A percentile compares a stretch with the other conserved stretches of the same genome.
Evolutionary conservation across 345 rosid species (phyloP).

Genomic region (Citrus australasica): DNA sequence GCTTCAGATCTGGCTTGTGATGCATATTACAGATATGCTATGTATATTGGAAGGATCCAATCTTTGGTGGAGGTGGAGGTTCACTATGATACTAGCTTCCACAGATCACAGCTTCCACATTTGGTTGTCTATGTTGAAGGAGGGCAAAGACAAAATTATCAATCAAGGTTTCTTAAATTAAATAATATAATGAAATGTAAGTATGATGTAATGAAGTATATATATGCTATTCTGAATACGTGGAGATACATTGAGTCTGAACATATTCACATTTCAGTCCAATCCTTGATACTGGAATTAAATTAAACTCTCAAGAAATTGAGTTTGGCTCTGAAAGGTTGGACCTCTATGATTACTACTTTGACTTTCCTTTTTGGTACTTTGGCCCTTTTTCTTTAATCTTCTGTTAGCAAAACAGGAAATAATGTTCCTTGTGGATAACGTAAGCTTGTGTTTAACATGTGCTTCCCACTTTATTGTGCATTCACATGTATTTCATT

Average conservation of each 20-base stretch:
- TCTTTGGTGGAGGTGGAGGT: background rate
- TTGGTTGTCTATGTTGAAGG: background rate
- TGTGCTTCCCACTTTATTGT: background rate
- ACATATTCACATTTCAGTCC: background rate
- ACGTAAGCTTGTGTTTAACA: background rate
- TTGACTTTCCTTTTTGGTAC: background rate
- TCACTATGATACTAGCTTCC: background rate
- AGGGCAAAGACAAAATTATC: background rate
- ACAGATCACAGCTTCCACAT: background rate
- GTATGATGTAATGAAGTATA: background rate
- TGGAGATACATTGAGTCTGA: background rate
- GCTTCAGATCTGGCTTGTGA: background rate
- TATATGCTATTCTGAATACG: background rate
- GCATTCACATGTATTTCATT: background rate
- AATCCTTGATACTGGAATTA: background rate
- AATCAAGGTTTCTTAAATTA: background rate
- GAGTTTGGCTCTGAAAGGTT: background rate
- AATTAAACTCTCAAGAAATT: background rate
- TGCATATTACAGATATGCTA: background rate
- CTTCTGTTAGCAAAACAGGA: background rate
- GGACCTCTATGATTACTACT: background rate
- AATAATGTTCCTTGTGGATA: background rate
- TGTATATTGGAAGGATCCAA: background rate
- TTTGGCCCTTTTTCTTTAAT: background rate
- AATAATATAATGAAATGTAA: background rate